These are phyloP conservation scores for Kuraishia floccosa DNA, from an alignment of 805 yeast genomes.

Conservation along the genomic window DNA sequence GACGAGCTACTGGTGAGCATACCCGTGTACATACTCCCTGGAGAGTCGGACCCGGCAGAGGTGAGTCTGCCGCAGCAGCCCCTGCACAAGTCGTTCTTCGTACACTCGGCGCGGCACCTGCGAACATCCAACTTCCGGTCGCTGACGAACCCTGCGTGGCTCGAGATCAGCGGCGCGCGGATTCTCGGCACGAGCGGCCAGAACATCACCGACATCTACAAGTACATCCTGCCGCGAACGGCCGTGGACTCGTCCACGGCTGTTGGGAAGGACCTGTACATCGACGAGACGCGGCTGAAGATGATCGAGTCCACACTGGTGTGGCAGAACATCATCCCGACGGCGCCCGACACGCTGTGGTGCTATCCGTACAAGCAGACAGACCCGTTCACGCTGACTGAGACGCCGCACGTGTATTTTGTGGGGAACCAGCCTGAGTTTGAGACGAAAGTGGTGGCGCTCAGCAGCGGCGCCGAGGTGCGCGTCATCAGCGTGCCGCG, in stretches of 20 bases:
- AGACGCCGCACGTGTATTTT: conserved; percentile 79
- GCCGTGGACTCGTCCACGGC: conserved; percentile 12
- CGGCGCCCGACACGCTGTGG: conserved; percentile 93
- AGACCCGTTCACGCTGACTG: conserved; percentile 76
- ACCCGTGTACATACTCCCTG: conserved; percentile 77
- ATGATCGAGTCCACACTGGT: conserved; percentile 56
- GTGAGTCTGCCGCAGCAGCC: conserved; percentile 83
- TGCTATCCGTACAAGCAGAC: conserved; percentile 68
- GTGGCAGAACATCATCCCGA: conserved; percentile 88
- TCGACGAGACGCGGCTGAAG: conserved; percentile 44
- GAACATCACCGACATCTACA: conserved; percentile 64
- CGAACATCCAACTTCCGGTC: too few species aligned
- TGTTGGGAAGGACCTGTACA: conserved; percentile 19
- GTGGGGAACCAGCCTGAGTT: conserved; percentile 74
- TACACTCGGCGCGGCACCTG: conserved; percentile 25
- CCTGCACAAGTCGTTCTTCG: conserved; percentile 67
- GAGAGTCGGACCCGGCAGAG: conserved; percentile 78
- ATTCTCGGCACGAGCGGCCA: conserved; percentile 78
- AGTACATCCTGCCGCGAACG: conserved; percentile 41
- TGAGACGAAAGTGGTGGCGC: conserved; percentile 29
- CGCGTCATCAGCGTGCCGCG: conserved; percentile 59
- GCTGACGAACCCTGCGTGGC: conserved; percentile 68
- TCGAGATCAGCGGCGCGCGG: conserved; percentile 43
- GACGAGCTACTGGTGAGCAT: conserved; percentile 43
- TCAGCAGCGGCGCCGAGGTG: conserved; percentile 21